phyloP scores from a whole-genome alignment of 2,329 filamentous ascomycete species.

The Elsinoe arachidis region DNA sequence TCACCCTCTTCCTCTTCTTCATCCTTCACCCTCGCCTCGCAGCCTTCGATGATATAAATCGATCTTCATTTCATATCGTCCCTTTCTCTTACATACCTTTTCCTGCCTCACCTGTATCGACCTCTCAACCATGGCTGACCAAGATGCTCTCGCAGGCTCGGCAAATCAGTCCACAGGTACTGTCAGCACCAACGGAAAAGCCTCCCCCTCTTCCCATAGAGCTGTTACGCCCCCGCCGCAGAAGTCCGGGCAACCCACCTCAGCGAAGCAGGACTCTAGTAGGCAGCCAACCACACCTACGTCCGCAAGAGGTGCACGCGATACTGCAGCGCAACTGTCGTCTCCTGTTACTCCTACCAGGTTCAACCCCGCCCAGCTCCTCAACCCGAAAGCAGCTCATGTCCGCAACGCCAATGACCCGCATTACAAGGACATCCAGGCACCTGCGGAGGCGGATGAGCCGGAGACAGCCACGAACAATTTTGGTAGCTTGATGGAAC shows the following conservation, averaged over 20 bases:
- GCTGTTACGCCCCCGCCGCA: background rate
- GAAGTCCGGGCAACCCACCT: background rate
- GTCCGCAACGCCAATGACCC: background rate
- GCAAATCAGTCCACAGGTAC: background rate
- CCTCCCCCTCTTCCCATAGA: background rate
- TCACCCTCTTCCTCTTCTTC: background rate
- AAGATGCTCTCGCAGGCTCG: background rate
- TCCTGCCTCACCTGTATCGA: too few species aligned
- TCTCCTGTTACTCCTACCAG: constrained; percentile 14
- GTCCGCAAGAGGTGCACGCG: background rate
- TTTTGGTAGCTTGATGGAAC: constrained; percentile 59
- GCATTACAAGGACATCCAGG: constrained; percentile 6
- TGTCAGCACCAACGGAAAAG: background rate
- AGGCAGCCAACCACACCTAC: background rate
- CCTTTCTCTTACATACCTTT: too few species aligned
- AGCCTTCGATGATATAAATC: background rate
- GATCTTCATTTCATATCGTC: too few species aligned
- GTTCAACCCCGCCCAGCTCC: constrained; percentile 26
- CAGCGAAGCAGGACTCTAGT: background rate
- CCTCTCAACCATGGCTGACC: background rate
- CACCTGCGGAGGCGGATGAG: constrained; percentile 8
- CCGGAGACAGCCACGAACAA: constrained; percentile 17
- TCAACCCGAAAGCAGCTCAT: constrained; percentile 26
- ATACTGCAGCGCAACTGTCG: background rate
- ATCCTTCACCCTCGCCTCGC: background rate